These are phyloP conservation scores for Marchantia polymorpha DNA, from an alignment of 225 moss, liverwort and hornwort genomes.

Conservation along the genomic window DNA sequence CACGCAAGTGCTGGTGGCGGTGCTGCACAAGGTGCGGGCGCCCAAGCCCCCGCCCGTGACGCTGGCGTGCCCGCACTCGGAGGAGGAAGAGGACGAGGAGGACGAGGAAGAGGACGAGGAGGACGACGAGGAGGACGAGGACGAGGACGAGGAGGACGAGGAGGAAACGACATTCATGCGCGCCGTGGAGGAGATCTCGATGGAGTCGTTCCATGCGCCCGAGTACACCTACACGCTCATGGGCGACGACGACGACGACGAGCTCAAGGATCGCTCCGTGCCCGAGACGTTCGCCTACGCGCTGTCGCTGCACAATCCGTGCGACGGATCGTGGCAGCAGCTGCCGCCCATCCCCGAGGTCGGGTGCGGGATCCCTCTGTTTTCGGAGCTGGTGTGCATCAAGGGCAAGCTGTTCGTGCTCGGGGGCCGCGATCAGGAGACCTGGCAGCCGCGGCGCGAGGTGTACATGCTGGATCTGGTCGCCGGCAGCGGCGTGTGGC, in stretches of 20 bases:
- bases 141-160: conserved; percentile 9
- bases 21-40: conserved; percentile 32
- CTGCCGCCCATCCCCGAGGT: conserved; percentile 35
- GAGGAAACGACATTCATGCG: background rate
- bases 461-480: conserved; percentile 44
- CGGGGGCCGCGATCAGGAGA: conserved; percentile 40
- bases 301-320: conserved; percentile 32
- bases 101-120: conserved; percentile 13
- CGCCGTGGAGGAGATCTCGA: background rate
- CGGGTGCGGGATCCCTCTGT: conserved; percentile 39
- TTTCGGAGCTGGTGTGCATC: conserved; percentile 41
- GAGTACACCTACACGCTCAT: background rate
- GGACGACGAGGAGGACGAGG: conserved; percentile 19
- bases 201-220: background rate
- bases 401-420: conserved; percentile 38
- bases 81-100: conserved; percentile 10
- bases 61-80: background rate
- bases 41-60: conserved; percentile 9
- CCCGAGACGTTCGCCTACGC: conserved; percentile 33
- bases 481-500: conserved; percentile 37
- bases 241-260: conserved; percentile 15
- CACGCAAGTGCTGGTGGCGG: conserved; percentile 23
- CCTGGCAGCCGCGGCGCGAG: conserved; percentile 38
- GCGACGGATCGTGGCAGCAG: conserved; percentile 30
- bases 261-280: conserved; percentile 7